Conservation (phyloP, 2,329 filamentous ascomycete species). For the Colletotrichum endophyticum region DNA sequence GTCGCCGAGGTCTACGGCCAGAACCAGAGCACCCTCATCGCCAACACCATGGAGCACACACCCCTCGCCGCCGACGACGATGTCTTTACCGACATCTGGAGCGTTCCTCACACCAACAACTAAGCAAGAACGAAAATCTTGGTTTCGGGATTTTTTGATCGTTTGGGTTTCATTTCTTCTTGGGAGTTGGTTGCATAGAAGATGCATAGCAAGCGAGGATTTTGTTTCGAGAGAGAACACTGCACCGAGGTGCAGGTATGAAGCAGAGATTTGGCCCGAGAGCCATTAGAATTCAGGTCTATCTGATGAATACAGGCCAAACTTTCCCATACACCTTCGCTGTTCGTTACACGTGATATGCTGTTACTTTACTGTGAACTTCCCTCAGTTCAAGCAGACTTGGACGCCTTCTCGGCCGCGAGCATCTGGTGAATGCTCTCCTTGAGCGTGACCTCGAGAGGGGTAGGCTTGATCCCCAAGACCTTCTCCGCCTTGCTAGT, state of each 20-base stretch:
- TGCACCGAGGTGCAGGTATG: background rate
- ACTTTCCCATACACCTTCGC: background rate
- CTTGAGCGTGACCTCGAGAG: slow-evolving; percentile 35
- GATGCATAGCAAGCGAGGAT: background rate
- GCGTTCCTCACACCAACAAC: slow-evolving; percentile 25
- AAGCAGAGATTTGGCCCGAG: background rate
- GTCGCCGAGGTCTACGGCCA: slow-evolving; percentile 52
- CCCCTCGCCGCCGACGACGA: slow-evolving; percentile 30
- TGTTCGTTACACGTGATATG: background rate
- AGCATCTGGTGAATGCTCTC: background rate
- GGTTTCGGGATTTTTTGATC: background rate
- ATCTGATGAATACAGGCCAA: background rate
- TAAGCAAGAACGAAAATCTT: background rate
- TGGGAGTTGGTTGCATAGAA: background rate
- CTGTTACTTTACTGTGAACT: background rate
- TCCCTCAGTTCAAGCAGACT: background rate
- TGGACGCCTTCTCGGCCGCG: background rate
- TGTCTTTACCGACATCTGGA: slow-evolving; percentile 29
- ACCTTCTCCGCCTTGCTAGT: slow-evolving; percentile 42
- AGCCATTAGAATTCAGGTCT: background rate
- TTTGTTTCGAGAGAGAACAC: background rate
- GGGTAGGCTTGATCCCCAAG: slow-evolving; percentile 64
- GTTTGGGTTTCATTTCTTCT: background rate
- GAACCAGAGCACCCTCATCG: slow-evolving; percentile 47
- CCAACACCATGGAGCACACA: slow-evolving; percentile 60